These are phyloP conservation scores for Kondoa malvinella DNA, from an alignment of 768 basidiomycete species.

Conservation along the genomic window DNA sequence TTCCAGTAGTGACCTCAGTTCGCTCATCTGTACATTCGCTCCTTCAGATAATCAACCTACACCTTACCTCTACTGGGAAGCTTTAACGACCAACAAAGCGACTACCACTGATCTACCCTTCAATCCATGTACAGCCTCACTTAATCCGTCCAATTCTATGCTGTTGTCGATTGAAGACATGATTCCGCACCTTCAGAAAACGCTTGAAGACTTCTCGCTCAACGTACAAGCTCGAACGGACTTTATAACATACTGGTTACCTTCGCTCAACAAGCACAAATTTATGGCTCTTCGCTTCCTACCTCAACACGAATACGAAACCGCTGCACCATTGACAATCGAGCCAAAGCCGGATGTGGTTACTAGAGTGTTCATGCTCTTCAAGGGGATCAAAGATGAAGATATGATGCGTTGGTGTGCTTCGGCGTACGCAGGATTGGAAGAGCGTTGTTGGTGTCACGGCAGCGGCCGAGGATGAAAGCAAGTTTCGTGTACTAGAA, in stretches of 20 bases:
- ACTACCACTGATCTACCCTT: neutral
- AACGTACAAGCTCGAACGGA: constrained; percentile 37
- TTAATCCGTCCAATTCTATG: constrained; percentile 26
- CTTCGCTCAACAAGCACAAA: constrained; percentile 34
- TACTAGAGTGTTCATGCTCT: constrained; percentile 40
- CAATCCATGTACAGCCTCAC: constrained; percentile 8
- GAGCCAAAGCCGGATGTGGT: constrained; percentile 37
- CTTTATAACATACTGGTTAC: constrained; percentile 43
- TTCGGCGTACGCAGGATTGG: constrained; percentile 9
- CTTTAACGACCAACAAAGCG: neutral
- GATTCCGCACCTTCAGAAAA: constrained; percentile 34
- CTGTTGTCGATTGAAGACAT: constrained; percentile 30
- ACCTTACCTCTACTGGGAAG: constrained; percentile 36
- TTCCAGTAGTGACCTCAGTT: too few species aligned
- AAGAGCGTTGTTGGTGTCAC: neutral
- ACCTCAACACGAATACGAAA: constrained; percentile 36
- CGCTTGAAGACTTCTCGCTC: constrained; percentile 32
- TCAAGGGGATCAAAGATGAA: constrained; percentile 31
- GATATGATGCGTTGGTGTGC: constrained; percentile 18
- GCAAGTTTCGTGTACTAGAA: neutral
- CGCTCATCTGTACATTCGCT: too few species aligned
- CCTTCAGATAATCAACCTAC: constrained; percentile 30
- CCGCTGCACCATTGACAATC: constrained; percentile 34
- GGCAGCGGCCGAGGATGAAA: neutral
- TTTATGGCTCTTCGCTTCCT: constrained; percentile 39